Conservation (phyloP, 164 flowering plant species). For the Annona squamosa region DNA sequence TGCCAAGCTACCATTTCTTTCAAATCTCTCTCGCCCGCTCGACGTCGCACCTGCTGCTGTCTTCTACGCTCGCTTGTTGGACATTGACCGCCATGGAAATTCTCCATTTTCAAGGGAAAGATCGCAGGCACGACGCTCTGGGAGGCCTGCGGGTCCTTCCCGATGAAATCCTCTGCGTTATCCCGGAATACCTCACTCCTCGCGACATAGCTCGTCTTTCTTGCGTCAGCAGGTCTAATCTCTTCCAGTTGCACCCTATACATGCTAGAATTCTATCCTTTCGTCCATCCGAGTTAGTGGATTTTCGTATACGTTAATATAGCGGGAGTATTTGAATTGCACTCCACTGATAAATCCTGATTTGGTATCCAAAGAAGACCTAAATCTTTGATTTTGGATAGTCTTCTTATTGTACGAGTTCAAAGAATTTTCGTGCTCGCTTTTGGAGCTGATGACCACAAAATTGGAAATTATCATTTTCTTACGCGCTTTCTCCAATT, state of each 20-base stretch:
- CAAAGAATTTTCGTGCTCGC: too few species aligned
- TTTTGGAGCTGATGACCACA: too few species aligned
- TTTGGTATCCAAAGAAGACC: too few species aligned
- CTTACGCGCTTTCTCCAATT: too few species aligned
- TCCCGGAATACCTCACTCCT: slow-evolving; percentile 44
- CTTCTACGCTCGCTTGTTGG: too few species aligned
- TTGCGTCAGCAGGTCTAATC: slow-evolving; percentile 84
- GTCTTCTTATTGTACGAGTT: too few species aligned
- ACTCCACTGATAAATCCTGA: too few species aligned
- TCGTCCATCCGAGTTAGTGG: not conserved
- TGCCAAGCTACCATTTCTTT: not conserved
- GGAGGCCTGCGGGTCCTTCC: slow-evolving; percentile 64
- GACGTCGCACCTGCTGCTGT: not conserved
- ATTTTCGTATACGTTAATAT: too few species aligned
- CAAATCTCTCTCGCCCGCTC: not conserved
- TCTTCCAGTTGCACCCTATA: not conserved
- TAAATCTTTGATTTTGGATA: too few species aligned
- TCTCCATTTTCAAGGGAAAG: slow-evolving; percentile 16
- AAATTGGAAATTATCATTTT: too few species aligned
- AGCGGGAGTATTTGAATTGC: too few species aligned
- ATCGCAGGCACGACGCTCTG: slow-evolving; percentile 70
- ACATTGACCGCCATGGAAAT: slow-evolving; percentile 15
- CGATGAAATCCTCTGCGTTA: slow-evolving; percentile 57
- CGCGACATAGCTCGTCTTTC: slow-evolving; percentile 75
- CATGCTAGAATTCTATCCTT: not conserved